A percentile compares a stretch with the other conserved stretches of the same genome.
Conservation (phyloP, 495 filamentous ascomycete species). For the Echria macrotheca region DNA sequence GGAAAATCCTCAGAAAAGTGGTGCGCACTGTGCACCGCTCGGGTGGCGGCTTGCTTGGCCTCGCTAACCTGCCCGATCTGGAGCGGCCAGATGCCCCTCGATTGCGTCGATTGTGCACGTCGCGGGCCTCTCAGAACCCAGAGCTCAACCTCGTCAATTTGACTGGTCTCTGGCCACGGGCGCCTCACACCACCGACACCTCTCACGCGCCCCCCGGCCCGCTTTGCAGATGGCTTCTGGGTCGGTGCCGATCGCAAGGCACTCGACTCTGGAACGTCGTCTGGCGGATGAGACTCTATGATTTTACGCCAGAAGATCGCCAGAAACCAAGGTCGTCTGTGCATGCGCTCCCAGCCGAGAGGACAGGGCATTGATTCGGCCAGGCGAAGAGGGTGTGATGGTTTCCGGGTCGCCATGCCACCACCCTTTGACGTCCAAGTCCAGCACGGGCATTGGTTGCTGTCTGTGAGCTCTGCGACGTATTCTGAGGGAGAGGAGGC, state of each 20-base stretch:
- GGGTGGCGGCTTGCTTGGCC: not conserved
- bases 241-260: no score
- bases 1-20: not conserved
- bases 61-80: slow-evolving; percentile 1
- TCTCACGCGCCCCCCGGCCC: not conserved
- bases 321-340: not conserved
- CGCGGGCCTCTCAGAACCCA: not conserved
- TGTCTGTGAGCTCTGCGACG: not conserved
- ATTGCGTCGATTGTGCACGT: not conserved
- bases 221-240: not conserved
- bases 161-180: slow-evolving; percentile 3
- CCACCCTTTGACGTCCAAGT: not conserved
- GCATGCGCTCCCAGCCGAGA: not conserved
- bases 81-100: not conserved
- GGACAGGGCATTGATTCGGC: slow-evolving; percentile 1
- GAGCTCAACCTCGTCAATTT: not conserved
- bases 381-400: slow-evolving; percentile 10
- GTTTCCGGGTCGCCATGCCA: slow-evolving; percentile 13
- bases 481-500: not conserved
- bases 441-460: slow-evolving; percentile 1
- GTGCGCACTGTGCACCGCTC: not conserved
- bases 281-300: not conserved
- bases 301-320: slow-evolving; percentile 6
- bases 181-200: slow-evolving; percentile 4
- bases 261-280: slow-evolving; percentile 1